These are phyloP conservation scores for Pseudodiploospora longispora DNA, from an alignment of 2,329 filamentous ascomycete genomes.

Conservation along the genomic window DNA sequence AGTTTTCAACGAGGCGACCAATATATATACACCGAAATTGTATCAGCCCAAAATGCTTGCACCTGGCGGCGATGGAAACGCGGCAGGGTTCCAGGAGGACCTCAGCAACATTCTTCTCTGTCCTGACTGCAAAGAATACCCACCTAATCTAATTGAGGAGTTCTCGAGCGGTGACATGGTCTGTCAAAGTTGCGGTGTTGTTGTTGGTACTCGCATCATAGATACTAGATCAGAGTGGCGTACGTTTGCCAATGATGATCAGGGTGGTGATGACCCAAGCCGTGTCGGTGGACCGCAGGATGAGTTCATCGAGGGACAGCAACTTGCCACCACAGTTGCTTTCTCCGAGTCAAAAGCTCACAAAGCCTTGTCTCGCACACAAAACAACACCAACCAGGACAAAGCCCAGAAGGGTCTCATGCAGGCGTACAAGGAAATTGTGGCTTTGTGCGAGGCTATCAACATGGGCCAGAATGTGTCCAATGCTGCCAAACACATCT, in stretches of 20 bases:
- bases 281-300: slow-evolving; percentile 95
- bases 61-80: slow-evolving; percentile 23
- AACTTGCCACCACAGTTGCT: slow-evolving; percentile 81
- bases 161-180: slow-evolving; percentile 89
- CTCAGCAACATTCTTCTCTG: slow-evolving; percentile 81
- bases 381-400: slow-evolving; percentile 78
- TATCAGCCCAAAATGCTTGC: slow-evolving; percentile 40
- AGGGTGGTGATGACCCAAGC: slow-evolving; percentile 90
- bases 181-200: slow-evolving; percentile 83
- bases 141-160: slow-evolving; percentile 90
- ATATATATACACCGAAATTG: slow-evolving; percentile 34
- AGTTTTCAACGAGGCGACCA: slow-evolving; percentile 32
- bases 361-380: slow-evolving; percentile 71
- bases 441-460: slow-evolving; percentile 76
- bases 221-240: slow-evolving; percentile 97
- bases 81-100: slow-evolving; percentile 62
- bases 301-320: slow-evolving; percentile 79
- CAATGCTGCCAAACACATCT: slow-evolving; percentile 89
- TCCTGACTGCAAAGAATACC: slow-evolving; percentile 81
- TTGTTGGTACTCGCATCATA: slow-evolving; percentile 83
- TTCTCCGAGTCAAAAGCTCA: slow-evolving; percentile 67
- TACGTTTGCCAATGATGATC: slow-evolving; percentile 97
- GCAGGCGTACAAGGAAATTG: slow-evolving; percentile 83
- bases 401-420: slow-evolving; percentile 77
- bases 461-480: slow-evolving; percentile 73